These are phyloP conservation scores for Hypoxylon sp. DNA, from an alignment of 2,329 filamentous ascomycete species.

Conservation along the genomic window DNA sequence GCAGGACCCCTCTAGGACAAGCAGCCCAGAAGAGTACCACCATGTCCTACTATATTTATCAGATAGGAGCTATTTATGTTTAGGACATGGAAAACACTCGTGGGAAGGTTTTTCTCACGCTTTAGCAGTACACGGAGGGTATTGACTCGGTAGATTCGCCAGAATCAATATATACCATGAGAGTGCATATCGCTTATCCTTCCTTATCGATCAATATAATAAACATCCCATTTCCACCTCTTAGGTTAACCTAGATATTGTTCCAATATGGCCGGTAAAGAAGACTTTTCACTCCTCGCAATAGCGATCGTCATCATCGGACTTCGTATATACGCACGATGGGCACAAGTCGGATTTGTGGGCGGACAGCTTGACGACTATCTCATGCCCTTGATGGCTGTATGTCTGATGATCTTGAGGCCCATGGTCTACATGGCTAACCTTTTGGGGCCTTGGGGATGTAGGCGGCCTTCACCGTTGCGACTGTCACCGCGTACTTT, in stretches of 20 bases:
- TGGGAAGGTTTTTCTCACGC: neutral
- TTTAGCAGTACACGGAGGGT: neutral
- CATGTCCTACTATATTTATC: neutral
- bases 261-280: neutral
- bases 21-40: neutral
- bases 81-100: neutral
- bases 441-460: neutral
- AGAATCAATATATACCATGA: neutral
- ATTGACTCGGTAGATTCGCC: neutral
- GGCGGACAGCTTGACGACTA: constrained; percentile 48
- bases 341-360: constrained; percentile 39
- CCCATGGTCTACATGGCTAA: neutral
- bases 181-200: neutral
- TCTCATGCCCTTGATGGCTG: constrained; percentile 46
- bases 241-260: neutral
- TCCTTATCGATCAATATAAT: neutral
- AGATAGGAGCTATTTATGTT: neutral
- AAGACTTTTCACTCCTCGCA: constrained; percentile 12
- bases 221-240: neutral
- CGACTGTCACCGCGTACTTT: constrained; percentile 32
- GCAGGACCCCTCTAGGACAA: neutral
- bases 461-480: constrained; percentile 36
- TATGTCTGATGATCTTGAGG: constrained; percentile 33
- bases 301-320: constrained; percentile 36
- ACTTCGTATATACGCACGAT: constrained; percentile 43